phyloP scores from a whole-genome alignment of 2,329 filamentous ascomycete genomes.

The Hymenoscyphus fraxineus region DNA sequence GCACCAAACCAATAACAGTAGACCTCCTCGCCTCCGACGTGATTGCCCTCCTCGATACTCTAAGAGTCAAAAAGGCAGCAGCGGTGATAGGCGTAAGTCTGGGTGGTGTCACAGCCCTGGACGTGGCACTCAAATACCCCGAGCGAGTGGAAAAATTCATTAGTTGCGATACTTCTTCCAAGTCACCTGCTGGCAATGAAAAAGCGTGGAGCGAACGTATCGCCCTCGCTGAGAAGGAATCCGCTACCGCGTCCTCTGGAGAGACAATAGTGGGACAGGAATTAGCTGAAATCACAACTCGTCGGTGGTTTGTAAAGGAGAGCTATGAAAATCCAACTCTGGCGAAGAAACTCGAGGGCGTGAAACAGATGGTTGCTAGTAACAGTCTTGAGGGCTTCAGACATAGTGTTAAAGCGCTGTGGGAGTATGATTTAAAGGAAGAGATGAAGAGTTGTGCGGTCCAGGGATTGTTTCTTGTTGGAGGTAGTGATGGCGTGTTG shows the following conservation, averaged over 20 bases:
- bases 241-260: constrained; percentile 38
- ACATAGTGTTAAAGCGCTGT: constrained; percentile 65
- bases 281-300: constrained; percentile 67
- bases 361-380: constrained; percentile 63
- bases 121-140: constrained; percentile 66
- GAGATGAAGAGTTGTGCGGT: constrained; percentile 52
- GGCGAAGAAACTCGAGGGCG: constrained; percentile 50
- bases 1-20: constrained; percentile 27
- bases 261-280: constrained; percentile 58
- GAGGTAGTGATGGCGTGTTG: constrained; percentile 69
- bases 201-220: constrained; percentile 77
- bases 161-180: constrained; percentile 74
- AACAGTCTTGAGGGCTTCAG: constrained; percentile 70
- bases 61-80: constrained; percentile 65
- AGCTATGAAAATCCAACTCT: constrained; percentile 50
- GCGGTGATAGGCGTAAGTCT: constrained; percentile 73
- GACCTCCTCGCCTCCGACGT: constrained; percentile 68
- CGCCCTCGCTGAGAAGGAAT: constrained; percentile 58
- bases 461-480: constrained; percentile 66
- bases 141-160: constrained; percentile 58
- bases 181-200: constrained; percentile 69
- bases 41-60: constrained; percentile 58
- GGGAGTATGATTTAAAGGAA: constrained; percentile 63
- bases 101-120: constrained; percentile 74
- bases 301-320: constrained; percentile 66